A percentile compares a stretch with the other conserved stretches of the same genome.
Evolutionary conservation across 2,329 filamentous ascomycete genomes (phyloP).

Genomic region (Chaetomium sp.): DNA sequence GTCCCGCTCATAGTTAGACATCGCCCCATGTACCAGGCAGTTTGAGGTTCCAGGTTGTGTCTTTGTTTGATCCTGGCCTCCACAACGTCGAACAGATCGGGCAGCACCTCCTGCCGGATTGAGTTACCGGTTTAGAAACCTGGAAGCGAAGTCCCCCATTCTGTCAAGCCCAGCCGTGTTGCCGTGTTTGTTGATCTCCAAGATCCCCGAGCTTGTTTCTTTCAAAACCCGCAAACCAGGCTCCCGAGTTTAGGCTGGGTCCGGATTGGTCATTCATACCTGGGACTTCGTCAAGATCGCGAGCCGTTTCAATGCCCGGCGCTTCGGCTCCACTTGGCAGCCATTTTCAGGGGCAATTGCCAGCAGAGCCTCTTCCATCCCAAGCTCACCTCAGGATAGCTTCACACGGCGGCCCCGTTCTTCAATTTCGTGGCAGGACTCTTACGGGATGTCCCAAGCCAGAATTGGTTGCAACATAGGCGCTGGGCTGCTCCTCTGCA

Average conservation of each 20-base stretch:
- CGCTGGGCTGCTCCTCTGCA: conserved; percentile 20
- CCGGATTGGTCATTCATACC: conserved; percentile 4
- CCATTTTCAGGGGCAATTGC: neutral
- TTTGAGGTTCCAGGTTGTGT: neutral
- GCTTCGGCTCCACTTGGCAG: neutral
- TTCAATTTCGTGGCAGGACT: neutral
- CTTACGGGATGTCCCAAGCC: neutral
- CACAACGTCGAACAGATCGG: neutral
- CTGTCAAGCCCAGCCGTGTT: neutral
- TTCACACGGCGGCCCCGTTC: neutral
- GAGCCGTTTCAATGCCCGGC: neutral
- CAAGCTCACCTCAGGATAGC: neutral
- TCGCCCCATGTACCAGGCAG: too few relatives aligned
- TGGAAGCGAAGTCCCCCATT: neutral
- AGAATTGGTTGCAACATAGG: conserved; percentile 17
- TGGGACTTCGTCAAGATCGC: neutral
- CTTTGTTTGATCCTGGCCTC: neutral
- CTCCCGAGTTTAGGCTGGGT: too few relatives aligned
- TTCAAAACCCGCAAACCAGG: conserved; percentile 17
- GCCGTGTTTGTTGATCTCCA: conserved; percentile 18
- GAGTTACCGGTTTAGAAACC: neutral
- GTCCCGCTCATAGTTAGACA: too few relatives aligned
- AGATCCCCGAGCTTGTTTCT: conserved; percentile 15
- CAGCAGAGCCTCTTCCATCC: neutral
- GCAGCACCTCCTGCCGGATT: neutral